Evolutionary conservation across 345 rosid genomes (phyloP).

Genomic region (Ailanthus altissimus): DNA sequence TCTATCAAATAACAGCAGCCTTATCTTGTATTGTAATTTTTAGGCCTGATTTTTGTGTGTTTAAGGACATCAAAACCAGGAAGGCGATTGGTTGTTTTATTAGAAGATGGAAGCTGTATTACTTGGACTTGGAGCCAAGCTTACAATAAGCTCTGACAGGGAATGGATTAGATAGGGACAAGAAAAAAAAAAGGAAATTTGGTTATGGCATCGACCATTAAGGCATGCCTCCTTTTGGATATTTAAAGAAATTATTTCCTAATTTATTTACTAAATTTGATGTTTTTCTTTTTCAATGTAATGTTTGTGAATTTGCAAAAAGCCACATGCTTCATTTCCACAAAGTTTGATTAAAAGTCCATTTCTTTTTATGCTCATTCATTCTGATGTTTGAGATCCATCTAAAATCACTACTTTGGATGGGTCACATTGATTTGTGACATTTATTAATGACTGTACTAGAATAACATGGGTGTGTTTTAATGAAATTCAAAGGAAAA

Average conservation of each 20-base stretch:
- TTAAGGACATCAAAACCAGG: too few species aligned
- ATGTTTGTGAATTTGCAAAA: slow-evolving; percentile 13
- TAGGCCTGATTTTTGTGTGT: too few species aligned
- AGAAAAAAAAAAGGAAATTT: not conserved
- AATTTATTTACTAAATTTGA: not conserved
- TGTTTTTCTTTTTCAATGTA: slow-evolving; percentile 2
- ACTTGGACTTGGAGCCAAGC: not conserved
- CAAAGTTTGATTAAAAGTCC: not conserved
- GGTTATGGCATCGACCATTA: too few species aligned
- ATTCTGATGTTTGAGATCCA: not conserved
- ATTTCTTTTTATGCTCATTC: not conserved
- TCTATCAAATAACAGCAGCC: too few species aligned
- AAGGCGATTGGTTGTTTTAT: not conserved
- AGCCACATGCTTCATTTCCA: slow-evolving; percentile 12
- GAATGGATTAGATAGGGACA: too few species aligned
- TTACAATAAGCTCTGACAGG: not conserved
- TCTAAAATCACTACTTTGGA: not conserved
- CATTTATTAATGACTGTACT: not conserved
- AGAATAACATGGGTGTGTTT: not conserved
- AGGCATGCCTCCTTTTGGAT: slow-evolving; percentile 9
- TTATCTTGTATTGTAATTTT: too few species aligned
- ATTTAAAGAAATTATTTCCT: slow-evolving; percentile 6
- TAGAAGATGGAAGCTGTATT: not conserved
- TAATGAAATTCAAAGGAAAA: not conserved
- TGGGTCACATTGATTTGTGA: not conserved